These are phyloP conservation scores for Geosmithia putterillii DNA, from an alignment of 2,329 filamentous ascomycete genomes.

Conservation along the genomic window DNA sequence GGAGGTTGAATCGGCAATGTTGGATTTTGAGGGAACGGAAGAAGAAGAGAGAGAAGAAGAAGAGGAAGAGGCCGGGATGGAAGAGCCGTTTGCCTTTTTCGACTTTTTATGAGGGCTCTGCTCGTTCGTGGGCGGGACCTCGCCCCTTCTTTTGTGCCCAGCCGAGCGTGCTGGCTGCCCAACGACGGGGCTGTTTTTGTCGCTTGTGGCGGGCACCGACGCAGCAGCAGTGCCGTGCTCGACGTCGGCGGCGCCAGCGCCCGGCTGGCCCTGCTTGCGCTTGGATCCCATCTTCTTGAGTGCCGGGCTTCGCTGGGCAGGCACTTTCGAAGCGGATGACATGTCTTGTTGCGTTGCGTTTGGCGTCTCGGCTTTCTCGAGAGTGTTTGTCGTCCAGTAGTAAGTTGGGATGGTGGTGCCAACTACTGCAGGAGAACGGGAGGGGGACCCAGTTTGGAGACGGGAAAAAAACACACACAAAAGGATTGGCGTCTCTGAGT, in stretches of 20 bases:
- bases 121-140: conserved; percentile 17
- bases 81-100: conserved; percentile 14
- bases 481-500: background rate
- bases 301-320: conserved; percentile 30
- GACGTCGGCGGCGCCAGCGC: conserved; percentile 13
- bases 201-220: conserved; percentile 13
- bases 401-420: no score
- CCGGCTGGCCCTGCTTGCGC: conserved; percentile 33
- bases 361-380: background rate
- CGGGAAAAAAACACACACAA: no score
- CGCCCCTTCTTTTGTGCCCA: conserved; percentile 24
- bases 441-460: no score
- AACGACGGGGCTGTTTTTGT: conserved; percentile 17
- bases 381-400: background rate
- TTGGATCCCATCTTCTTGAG: conserved; percentile 54
- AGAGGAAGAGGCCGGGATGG: background rate
- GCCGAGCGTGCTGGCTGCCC: conserved; percentile 19
- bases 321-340: conserved; percentile 19
- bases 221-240: conserved; percentile 16
- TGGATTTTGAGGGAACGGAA: background rate
- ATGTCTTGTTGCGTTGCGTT: conserved; percentile 14
- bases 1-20: background rate
- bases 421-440: no score
- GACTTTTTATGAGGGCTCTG: conserved; percentile 19
- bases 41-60: background rate